These are phyloP conservation scores for Rhododendron ferrugineum DNA, from an alignment of 148 eudicot species.

Conservation along the genomic window DNA sequence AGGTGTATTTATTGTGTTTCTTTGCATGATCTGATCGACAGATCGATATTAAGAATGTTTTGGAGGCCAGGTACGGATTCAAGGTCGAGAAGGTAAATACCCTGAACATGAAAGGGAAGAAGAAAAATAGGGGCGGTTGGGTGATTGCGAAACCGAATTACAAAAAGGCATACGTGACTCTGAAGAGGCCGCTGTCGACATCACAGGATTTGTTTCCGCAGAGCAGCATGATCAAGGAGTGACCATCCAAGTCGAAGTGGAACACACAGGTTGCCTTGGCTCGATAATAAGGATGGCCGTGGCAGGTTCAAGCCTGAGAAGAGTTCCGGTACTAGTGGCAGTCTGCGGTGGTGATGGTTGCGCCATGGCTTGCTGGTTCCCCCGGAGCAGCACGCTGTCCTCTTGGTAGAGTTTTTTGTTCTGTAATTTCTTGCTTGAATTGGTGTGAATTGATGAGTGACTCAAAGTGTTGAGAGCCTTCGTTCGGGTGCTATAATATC, in stretches of 20 bases:
- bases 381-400: neutral
- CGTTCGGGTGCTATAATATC: neutral
- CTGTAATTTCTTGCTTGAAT: neutral
- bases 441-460: neutral
- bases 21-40: neutral
- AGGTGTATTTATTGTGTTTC: neutral
- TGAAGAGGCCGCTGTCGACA: slow-evolving; percentile 54
- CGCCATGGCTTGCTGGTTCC: neutral
- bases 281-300: neutral
- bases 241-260: slow-evolving; percentile 30
- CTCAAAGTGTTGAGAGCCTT: neutral
- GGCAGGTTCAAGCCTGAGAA: neutral
- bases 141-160: slow-evolving; percentile 75
- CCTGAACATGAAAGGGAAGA: slow-evolving; percentile 92
- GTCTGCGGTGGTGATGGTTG: neutral
- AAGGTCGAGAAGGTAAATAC: slow-evolving; percentile 77
- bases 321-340: neutral
- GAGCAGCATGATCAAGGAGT: slow-evolving; percentile 44
- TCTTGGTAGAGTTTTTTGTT: neutral
- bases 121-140: slow-evolving; percentile 80
- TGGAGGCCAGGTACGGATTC: slow-evolving; percentile 83
- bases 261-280: neutral
- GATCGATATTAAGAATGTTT: slow-evolving; percentile 81
- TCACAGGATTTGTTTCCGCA: slow-evolving; percentile 73
- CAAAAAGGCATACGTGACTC: slow-evolving; percentile 80